Percentiles rank a stretch among this genome's conserved stretches.
These are phyloP conservation scores for Fusarium kyushuense DNA, from an alignment of 2,329 filamentous ascomycete genomes.

Conservation along the genomic window DNA sequence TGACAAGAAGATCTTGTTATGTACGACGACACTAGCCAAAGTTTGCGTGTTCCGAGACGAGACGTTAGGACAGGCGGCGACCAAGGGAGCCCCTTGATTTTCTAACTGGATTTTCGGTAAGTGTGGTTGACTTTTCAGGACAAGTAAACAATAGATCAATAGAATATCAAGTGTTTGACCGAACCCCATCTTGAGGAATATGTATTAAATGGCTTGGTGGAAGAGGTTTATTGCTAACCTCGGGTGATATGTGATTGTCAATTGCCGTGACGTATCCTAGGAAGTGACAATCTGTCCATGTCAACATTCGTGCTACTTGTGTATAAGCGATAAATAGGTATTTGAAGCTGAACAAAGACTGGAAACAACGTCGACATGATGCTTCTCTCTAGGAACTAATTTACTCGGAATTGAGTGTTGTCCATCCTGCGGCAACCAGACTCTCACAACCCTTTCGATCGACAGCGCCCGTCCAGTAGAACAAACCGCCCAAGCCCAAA, in stretches of 20 bases:
- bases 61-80: background rate
- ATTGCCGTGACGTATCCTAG: background rate
- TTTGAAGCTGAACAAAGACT: background rate
- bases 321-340: background rate
- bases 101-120: background rate
- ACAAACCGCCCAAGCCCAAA: constrained; percentile 69
- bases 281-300: background rate
- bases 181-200: background rate
- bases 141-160: background rate
- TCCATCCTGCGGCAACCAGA: constrained; percentile 70
- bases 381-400: background rate
- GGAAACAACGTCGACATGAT: background rate
- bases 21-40: background rate
- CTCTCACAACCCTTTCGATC: constrained; percentile 67
- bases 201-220: background rate
- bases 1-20: background rate
- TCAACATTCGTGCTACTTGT: too few species aligned
- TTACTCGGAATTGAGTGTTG: constrained; percentile 55
- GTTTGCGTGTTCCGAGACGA: background rate
- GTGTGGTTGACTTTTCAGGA: background rate
- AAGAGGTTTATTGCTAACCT: background rate
- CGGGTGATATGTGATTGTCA: background rate
- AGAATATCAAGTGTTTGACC: constrained; percentile 4
- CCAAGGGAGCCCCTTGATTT: background rate
- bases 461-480: constrained; percentile 76